A percentile compares a stretch with the other conserved stretches of the same genome.
Conservation (phyloP, 75 land plant genomes). For the Pinus tabuliformis region DNA sequence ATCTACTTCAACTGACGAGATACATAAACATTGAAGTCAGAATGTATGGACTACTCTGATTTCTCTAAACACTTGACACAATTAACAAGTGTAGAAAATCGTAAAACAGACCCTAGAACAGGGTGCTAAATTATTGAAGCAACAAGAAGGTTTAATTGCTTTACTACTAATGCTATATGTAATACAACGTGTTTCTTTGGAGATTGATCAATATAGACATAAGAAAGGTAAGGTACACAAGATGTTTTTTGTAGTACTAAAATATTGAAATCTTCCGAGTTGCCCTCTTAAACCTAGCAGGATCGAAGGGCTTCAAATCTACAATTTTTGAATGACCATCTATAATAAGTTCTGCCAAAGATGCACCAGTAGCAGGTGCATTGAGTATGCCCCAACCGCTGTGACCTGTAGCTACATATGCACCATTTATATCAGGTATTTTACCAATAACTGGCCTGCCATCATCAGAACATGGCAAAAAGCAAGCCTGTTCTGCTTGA, state of each 20-base stretch:
- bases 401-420: slow-evolving; percentile 89
- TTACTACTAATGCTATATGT: neutral
- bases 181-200: neutral
- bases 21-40: neutral
- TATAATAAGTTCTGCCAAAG: slow-evolving; percentile 81
- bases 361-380: slow-evolving; percentile 94
- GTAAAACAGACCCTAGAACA: neutral
- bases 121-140: neutral
- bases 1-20: neutral
- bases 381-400: slow-evolving; percentile 97
- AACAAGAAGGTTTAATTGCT: neutral
- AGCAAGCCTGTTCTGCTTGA: slow-evolving; percentile 81
- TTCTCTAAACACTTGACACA: neutral
- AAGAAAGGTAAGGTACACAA: neutral
- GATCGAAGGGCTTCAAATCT: slow-evolving; percentile 70
- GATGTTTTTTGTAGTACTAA: neutral
- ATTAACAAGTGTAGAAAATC: neutral
- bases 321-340: slow-evolving; percentile 60
- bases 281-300: slow-evolving; percentile 52
- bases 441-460: slow-evolving; percentile 53
- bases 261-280: neutral
- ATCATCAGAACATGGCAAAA: slow-evolving; percentile 64
- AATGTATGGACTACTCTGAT: neutral
- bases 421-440: slow-evolving; percentile 66
- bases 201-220: neutral